These are phyloP conservation scores for Talaromyces rugulosus DNA, from an alignment of 2,329 filamentous ascomycete genomes.

Conservation along the genomic window DNA sequence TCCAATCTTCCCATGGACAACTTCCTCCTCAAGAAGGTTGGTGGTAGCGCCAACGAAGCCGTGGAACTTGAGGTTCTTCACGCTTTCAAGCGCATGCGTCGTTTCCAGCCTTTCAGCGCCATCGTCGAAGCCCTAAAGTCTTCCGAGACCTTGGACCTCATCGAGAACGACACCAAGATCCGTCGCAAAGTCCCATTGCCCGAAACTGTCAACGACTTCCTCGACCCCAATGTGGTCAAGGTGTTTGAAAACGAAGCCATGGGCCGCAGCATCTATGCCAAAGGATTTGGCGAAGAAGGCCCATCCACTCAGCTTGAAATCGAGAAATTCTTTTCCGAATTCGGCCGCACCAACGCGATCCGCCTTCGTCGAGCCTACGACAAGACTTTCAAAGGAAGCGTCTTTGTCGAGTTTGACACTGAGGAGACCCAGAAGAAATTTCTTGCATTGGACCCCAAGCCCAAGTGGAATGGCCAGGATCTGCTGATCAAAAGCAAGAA, in stretches of 20 bases:
- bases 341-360: constrained; percentile 73
- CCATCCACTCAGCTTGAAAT: constrained; percentile 86
- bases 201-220: constrained; percentile 51
- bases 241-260: constrained; percentile 63
- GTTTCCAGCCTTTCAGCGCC: constrained; percentile 82
- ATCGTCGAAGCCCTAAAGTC: constrained; percentile 79
- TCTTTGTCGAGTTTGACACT: constrained; percentile 86
- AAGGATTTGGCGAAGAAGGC: constrained; percentile 87
- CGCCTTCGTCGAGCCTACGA: constrained; percentile 75
- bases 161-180: constrained; percentile 67
- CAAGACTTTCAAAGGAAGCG: constrained; percentile 87
- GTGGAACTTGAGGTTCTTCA: constrained; percentile 73
- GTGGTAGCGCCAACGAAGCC: constrained; percentile 68
- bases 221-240: constrained; percentile 51
- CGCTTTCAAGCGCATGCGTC: constrained; percentile 92
- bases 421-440: constrained; percentile 78
- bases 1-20: constrained; percentile 85
- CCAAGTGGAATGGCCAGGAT: constrained; percentile 76
- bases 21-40: constrained; percentile 75
- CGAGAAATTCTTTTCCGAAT: constrained; percentile 82
- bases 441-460: constrained; percentile 71
- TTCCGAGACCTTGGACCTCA: constrained; percentile 68
- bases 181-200: constrained; percentile 70
- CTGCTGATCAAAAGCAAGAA: constrained; percentile 83
- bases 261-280: constrained; percentile 78